A percentile compares a stretch with the other conserved stretches of the same genome.
Evolutionary conservation across 345 rosid genomes (phyloP).

Genomic region (sweet orange (Citrus sinensis)): DVS_A1.0 CM039167.1:7324001-7324500

Average conservation of each 20-base stretch:
- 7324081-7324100: background rate
- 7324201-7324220: background rate
- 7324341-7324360: no score
- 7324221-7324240: background rate
- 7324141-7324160: background rate
- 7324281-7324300: no score
- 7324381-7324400: no score
- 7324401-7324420: rapidly evolving
- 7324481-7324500: no score
- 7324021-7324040: background rate
- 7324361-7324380: no score
- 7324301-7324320: no score
- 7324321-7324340: no score
- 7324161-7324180: background rate
- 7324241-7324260: background rate
- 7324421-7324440: rapidly evolving
- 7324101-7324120: background rate
- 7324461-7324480: no score
- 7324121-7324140: background rate
- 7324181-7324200: background rate
- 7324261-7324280: no score
- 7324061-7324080: background rate
- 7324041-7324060: background rate
- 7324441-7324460: no score
- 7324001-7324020: background rate